These are phyloP conservation scores for Populus hybrid DNA, from an alignment of 441 rosid genomes.

Conservation along the genomic window DNA sequence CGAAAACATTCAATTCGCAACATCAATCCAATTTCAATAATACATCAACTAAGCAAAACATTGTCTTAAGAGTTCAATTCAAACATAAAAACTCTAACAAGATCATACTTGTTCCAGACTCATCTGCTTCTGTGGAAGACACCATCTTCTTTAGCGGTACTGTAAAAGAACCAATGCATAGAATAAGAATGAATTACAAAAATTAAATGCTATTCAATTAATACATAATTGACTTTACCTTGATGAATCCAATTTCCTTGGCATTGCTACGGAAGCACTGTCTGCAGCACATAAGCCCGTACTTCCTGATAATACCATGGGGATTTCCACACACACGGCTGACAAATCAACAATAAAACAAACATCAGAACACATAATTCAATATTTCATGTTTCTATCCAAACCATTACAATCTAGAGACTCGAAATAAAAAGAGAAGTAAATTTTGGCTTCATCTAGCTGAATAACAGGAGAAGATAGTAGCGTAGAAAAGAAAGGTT, in stretches of 20 bases:
- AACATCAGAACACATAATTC: neutral
- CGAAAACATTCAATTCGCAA: neutral
- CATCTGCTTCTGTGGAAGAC: neutral
- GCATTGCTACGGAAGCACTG: conserved; percentile 84
- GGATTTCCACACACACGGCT: conserved; percentile 78
- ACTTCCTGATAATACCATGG: conserved; percentile 65
- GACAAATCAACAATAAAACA: neutral
- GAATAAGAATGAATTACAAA: neutral
- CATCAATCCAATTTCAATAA: conserved; percentile 11
- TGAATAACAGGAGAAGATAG: neutral
- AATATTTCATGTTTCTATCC: neutral
- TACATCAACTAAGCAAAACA: conserved; percentile 4
- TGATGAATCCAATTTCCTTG: conserved; percentile 71
- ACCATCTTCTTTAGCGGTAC: conserved; percentile 42
- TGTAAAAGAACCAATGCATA: conserved; percentile 22
- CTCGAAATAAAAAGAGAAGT: neutral
- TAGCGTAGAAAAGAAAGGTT: neutral
- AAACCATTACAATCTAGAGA: neutral
- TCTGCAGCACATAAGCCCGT: conserved; percentile 75
- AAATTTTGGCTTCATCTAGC: neutral
- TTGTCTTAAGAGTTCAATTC: conserved; percentile 1
- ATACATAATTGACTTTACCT: conserved; percentile 29
- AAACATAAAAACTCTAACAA: neutral
- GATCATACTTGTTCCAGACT: neutral
- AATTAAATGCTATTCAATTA: neutral